Base-by-base conservation (phyloP, 139 green algal genomes). In the Gonium pectorale region DNA sequence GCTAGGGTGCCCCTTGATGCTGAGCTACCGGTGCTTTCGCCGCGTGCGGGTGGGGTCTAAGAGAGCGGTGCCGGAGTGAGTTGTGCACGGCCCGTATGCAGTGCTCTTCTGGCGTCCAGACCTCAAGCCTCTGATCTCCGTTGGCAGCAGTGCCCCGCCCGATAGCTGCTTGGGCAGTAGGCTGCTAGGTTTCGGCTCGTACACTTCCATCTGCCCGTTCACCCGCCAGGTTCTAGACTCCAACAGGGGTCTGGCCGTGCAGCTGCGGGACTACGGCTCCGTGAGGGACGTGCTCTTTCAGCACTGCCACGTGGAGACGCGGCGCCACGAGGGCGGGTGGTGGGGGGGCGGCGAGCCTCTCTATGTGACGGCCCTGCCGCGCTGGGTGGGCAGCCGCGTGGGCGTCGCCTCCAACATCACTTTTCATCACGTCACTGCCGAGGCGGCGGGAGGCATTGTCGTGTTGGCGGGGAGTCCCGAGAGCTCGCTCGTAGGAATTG, bases 281-380 rank as follows among this genome's bases (percentile, higher is more conserved):
- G 67, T 93, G 49, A 38, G 5, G 1, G 35, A 86, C 52, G 77
- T 93, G 17, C 27, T n/a, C 24, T 92, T 93, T 43, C 9, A 0
- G 0, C 44, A 71, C 63, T 69, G 92, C 8, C 43, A 31, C 1
- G 35, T 91, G 3, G 22, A 22, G 31, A 80, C 85, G 5, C 68
- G 59, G 19, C 72, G 59, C 13, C 60, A 82, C 67, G 27, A 83
- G 11, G 64, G 70, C 81, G 59, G n/a, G n/a, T 91, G 86, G 90
- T 91, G 80, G 86, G 90, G 90, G 2, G 86, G 63, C 0, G 86
- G 70, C 4, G 90, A 93, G 87, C 75, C 90, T 8, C 86, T 93
- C 22, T 72, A 89, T 43, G 79, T 93, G 31, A 90, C 88, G 0
- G 82, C 86, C 2, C 29, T 90, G 62, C 88, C 86, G 5, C 83